Conservation (phyloP, 139 green algal genomes). For the Pseudopediastrum boryanum region DNA sequence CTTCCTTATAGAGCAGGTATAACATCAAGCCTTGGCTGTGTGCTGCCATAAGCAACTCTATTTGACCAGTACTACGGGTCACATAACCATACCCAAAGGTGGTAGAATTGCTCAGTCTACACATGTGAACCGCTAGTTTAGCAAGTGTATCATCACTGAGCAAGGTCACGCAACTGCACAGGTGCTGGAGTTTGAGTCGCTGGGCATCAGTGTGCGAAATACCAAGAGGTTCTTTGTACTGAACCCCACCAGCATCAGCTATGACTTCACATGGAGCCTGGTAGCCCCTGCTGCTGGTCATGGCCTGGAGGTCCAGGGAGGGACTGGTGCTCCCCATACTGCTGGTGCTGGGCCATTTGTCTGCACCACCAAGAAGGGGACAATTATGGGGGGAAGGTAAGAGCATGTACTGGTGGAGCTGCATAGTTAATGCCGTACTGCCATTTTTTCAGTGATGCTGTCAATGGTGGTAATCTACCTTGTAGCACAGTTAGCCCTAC, state of each 20-base stretch:
- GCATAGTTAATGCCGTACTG: background rate
- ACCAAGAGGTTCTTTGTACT: slow-evolving; percentile 81
- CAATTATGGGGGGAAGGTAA: slow-evolving; percentile 31
- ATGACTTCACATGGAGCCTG: slow-evolving; percentile 78
- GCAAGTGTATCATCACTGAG: too few species aligned
- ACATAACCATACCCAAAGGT: too few species aligned
- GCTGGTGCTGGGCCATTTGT: slow-evolving; percentile 35
- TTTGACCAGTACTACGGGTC: too few species aligned
- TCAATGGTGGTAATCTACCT: background rate
- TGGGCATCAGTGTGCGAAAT: slow-evolving; percentile 74
- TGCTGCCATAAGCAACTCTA: too few species aligned
- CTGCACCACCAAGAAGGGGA: slow-evolving; percentile 26
- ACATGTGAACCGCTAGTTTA: too few species aligned
- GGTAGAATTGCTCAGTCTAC: too few species aligned
- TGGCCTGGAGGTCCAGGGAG: background rate
- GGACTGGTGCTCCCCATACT: background rate
- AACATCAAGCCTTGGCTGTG: too few species aligned
- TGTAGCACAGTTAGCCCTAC: background rate
- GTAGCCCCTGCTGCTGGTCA: slow-evolving; percentile 10
- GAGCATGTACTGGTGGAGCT: background rate
- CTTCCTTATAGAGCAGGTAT: too few species aligned
- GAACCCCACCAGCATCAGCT: slow-evolving; percentile 81
- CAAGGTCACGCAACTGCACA: background rate
- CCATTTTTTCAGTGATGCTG: background rate
- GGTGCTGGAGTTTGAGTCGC: slow-evolving; percentile 74